Base-by-base conservation (phyloP, 2,329 filamentous ascomycete species). In the Verticillium dahliae region DNA sequence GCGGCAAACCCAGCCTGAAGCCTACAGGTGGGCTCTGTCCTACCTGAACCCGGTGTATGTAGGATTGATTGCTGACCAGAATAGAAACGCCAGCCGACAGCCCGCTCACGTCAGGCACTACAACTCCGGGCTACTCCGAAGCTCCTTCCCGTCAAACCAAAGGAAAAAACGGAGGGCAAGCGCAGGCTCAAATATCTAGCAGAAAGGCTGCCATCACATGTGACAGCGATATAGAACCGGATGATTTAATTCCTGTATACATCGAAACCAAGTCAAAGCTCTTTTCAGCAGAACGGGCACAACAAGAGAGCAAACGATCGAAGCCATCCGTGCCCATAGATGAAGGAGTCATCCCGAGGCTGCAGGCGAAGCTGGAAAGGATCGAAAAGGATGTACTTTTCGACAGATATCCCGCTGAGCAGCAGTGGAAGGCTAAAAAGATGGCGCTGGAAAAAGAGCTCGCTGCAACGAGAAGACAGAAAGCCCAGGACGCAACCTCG, bases 361-460 rank as follows among this genome's bases (percentile, higher is more conserved):
- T 96, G 2, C 81, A 89, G 50, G 86, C 87, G 15, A 96, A 93
- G 71, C 77, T 97, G 45, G 82, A 86, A 41, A 85, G 84, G 63
- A 91, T 97, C 52, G 89, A 95, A 69, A 89, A 85, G 33, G 90
- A 94, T 70, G 80, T 92, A 15, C 76, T 94, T 3, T 92, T 93
- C 68, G 90, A 94, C 70, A 83, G 81, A 62, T 79, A 81, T 56
- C 73, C 83, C 38, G 90, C 89, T 4, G 85, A 90, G 61, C 78
- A 84, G 62, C 77, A 83, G 67, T 93, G 90, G 90, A 83, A 81
- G 63, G 72, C 77, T 6, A 82, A 82, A 63, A 81, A 80, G 45
- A 80, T 86, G 38, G 75, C 81, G 27, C 71, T 93, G 13, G 85
- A 90, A 66, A 86, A 83, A 68, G 84, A 89, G 61, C 81, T 84